Evolutionary conservation across 2,329 filamentous ascomycete species (phyloP).

Genomic region (Colletotrichum australisinense): DNA sequence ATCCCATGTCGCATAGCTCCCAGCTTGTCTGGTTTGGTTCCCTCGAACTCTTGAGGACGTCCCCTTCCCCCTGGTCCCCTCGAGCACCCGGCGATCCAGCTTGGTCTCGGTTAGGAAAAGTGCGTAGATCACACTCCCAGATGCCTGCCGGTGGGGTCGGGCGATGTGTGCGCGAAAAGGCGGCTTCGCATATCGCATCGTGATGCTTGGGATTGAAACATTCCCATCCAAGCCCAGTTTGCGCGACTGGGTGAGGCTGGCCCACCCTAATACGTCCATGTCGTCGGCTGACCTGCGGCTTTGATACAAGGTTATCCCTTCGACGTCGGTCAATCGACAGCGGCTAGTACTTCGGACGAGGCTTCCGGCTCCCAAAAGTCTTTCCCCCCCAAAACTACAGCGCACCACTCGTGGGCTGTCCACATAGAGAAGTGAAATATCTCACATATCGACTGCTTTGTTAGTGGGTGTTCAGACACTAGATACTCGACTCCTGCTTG

Average conservation of each 20-base stretch:
- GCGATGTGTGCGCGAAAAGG: constrained; percentile 11
- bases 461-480: constrained; percentile 26
- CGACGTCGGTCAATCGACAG: constrained; percentile 27
- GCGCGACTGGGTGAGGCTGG: constrained; percentile 31
- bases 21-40: neutral
- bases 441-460: constrained; percentile 26
- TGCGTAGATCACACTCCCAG: constrained; percentile 29
- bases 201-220: constrained; percentile 33
- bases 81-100: constrained; percentile 27
- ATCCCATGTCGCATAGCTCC: constrained; percentile 6
- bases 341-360: constrained; percentile 25
- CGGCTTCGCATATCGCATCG: constrained; percentile 28
- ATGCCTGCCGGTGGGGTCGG: constrained; percentile 17
- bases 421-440: constrained; percentile 2
- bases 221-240: constrained; percentile 18
- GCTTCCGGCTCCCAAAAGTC: constrained; percentile 19
- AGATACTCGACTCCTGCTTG: neutral
- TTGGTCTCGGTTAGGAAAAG: constrained; percentile 30
- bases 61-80: neutral
- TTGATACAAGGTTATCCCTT: constrained; percentile 31
- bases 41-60: neutral
- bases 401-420: neutral
- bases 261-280: constrained; percentile 2
- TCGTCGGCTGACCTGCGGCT: constrained; percentile 9
- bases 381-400: constrained; percentile 7